Evolutionary conservation across 1,284 basidiomycete species (phyloP).

Genomic region (Nidula niveotomentosa): DNA sequence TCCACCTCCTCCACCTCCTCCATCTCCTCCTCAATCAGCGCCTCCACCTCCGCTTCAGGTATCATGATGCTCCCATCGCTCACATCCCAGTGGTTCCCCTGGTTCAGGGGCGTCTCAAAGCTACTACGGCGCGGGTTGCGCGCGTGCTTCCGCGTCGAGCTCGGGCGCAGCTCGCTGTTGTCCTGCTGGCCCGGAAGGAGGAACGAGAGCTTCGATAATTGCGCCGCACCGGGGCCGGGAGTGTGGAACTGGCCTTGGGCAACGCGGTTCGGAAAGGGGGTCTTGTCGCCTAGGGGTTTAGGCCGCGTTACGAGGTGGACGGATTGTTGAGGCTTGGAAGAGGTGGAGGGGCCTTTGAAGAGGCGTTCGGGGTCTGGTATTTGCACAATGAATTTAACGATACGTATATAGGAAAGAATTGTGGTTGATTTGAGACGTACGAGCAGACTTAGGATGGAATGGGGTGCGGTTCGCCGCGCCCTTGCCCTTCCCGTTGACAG

Average conservation of each 20-base stretch:
- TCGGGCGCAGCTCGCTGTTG: slow-evolving; percentile 41
- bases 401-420: too few species aligned
- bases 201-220: slow-evolving; percentile 25
- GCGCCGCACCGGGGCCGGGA: slow-evolving; percentile 20
- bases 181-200: slow-evolving; percentile 21
- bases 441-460: slow-evolving; percentile 30
- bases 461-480: slow-evolving; percentile 28
- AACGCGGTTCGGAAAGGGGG: slow-evolving; percentile 53
- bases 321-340: slow-evolving; percentile 9
- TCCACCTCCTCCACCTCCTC: slow-evolving; percentile 71
- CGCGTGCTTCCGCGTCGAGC: slow-evolving; percentile 58
- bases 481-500: slow-evolving; percentile 44
- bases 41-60: slow-evolving; percentile 29
- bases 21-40: slow-evolving; percentile 28
- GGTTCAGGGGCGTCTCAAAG: slow-evolving; percentile 69
- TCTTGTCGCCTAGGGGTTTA: slow-evolving; percentile 50
- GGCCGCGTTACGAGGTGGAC: slow-evolving; percentile 7
- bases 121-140: slow-evolving; percentile 42
- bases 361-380: slow-evolving; percentile 21
- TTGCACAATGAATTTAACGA: not conserved
- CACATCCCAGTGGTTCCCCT: slow-evolving; percentile 73
- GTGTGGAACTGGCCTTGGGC: slow-evolving; percentile 30
- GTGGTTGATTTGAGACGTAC: slow-evolving; percentile 17
- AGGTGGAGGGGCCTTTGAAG: slow-evolving; percentile 14
- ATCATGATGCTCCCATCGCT: slow-evolving; percentile 58